Evolutionary conservation across 73 alveolate genomes (phyloP).

Genomic region (Halteria grandinella): DNA sequence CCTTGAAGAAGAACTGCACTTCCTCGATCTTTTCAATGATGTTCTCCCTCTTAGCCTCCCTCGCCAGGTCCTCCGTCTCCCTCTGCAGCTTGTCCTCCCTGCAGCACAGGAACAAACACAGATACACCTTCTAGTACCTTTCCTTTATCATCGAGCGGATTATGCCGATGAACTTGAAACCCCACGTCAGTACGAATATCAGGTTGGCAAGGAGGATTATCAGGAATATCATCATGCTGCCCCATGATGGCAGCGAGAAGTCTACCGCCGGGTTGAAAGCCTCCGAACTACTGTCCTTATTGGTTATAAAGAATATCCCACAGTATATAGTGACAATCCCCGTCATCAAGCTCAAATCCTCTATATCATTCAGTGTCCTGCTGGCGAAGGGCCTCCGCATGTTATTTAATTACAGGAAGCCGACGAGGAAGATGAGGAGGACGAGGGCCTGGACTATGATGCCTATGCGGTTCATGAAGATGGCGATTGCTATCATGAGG

Average conservation of each 20-base stretch:
- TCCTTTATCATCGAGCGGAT: slow-evolving; percentile 50
- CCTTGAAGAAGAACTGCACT: slow-evolving; percentile 61
- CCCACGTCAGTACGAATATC: slow-evolving; percentile 55
- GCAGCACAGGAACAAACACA: slow-evolving; percentile 59
- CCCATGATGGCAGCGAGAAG: slow-evolving; percentile 13
- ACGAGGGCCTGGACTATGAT: slow-evolving; percentile 65
- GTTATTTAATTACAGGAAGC: slow-evolving; percentile 58
- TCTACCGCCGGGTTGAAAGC: slow-evolving; percentile 56
- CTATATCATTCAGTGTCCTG: slow-evolving; percentile 66
- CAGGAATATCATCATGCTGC: slow-evolving; percentile 43
- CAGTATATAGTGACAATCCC: slow-evolving; percentile 70
- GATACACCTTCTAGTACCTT: slow-evolving; percentile 50
- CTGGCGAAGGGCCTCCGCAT: slow-evolving; percentile 65
- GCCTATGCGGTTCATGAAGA: slow-evolving; percentile 71
- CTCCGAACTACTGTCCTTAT: slow-evolving; percentile 47
- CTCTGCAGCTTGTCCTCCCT: slow-evolving; percentile 53
- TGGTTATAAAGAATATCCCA: slow-evolving; percentile 68
- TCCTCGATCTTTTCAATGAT: slow-evolving; percentile 70
- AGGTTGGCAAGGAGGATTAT: slow-evolving; percentile 48
- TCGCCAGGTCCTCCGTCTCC: slow-evolving; percentile 59
- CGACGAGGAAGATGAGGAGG: slow-evolving; percentile 52
- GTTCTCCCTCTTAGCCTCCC: slow-evolving; percentile 59
- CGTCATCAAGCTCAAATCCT: slow-evolving; percentile 44
- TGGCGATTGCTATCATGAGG: slow-evolving; percentile 57
- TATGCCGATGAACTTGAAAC: slow-evolving; percentile 43